Evolutionary conservation across 1,284 basidiomycete genomes (phyloP), one percentile per base, ranked within the genome.

Genomic region (Exobasidium rhododendri): DNA sequence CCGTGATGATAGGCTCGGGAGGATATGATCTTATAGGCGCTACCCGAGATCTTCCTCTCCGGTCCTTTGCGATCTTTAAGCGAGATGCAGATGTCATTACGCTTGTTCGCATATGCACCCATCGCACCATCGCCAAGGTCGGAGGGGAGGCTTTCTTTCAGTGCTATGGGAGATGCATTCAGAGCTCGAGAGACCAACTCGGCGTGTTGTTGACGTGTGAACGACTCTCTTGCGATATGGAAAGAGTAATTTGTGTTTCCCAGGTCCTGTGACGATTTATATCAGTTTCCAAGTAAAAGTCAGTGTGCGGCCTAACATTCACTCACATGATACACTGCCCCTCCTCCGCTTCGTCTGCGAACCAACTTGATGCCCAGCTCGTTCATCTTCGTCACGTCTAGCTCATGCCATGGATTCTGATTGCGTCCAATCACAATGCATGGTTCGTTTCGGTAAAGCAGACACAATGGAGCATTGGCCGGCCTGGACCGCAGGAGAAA

Each of bases 221-320:
- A 98, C 0, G 86, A 83, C 0, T 84, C 78, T 5, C 93, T 85
- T 0, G 94, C 88, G 13, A 94, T 84, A 71, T 97, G 92, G 66
- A 99, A 89, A 0, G 92, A 96, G 80, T 93, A 97, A 80, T 98
- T 98, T 2, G 92, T 93, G 80, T 99, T 99, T 29, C 96, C 96
- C 22, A 91, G 82, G 78, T 99, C 96, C 92, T 97, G 78, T n/a
- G n/a, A n/a, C 35, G 17, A 40, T 13, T 11, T 32, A 20, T 24
- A 24, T 22, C n/a, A n/a, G 45, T 7, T 10, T 40, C 31, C 31
- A n/a, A 30, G 6, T 28, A 29, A 14, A 35, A 30, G 24, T 50
- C 30, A n/a, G 47, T 47, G 45, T 40, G 0, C 17, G 14, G 20
- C 26, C 14, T 1, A 44, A 17, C 11, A 44, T 20, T 31, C 44